Evolutionary conservation across 768 basidiomycete species (phyloP).

Genomic region (Amanita exitialis): DNA sequence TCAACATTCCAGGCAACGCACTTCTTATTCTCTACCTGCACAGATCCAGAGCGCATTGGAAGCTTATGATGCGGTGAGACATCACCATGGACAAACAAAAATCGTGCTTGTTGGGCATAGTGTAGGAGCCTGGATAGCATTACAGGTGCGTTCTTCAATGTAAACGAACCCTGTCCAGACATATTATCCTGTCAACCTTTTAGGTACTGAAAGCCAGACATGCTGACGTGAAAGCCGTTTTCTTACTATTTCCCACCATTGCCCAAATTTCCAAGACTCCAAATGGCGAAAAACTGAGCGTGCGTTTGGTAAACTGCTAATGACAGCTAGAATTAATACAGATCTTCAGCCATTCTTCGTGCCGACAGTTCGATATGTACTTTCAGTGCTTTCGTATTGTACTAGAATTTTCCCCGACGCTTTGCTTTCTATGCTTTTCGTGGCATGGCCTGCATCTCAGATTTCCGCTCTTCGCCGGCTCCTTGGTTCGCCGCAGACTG

Average conservation of each 20-base stretch:
- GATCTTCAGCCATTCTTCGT: slow-evolving; percentile 34
- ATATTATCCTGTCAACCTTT: neutral
- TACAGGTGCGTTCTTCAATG: slow-evolving; percentile 33
- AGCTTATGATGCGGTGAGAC: slow-evolving; percentile 34
- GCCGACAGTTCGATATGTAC: slow-evolving; percentile 29
- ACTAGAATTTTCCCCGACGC: slow-evolving; percentile 26
- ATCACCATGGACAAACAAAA: slow-evolving; percentile 21
- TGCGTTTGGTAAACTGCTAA: slow-evolving; percentile 21
- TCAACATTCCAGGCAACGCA: slow-evolving; percentile 11
- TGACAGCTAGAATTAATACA: neutral
- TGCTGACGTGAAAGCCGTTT: slow-evolving; percentile 27
- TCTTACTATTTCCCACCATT: slow-evolving; percentile 66
- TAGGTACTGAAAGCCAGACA: slow-evolving; percentile 43
- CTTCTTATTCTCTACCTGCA: slow-evolving; percentile 25
- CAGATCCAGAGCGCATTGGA: slow-evolving; percentile 50
- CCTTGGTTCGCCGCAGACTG: slow-evolving; percentile 37
- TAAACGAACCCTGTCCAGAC: neutral
- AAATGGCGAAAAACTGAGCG: slow-evolving; percentile 50
- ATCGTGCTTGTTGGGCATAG: slow-evolving; percentile 56
- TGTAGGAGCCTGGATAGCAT: slow-evolving; percentile 60
- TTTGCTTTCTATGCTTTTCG: slow-evolving; percentile 33
- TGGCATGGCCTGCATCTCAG: slow-evolving; percentile 40
- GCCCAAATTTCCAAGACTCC: slow-evolving; percentile 53
- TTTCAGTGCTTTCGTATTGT: slow-evolving; percentile 35
- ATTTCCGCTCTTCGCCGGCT: slow-evolving; percentile 36